Conservation (phyloP, 2,329 filamentous ascomycete genomes). For the Tolypocladium pustulatum region DNA sequence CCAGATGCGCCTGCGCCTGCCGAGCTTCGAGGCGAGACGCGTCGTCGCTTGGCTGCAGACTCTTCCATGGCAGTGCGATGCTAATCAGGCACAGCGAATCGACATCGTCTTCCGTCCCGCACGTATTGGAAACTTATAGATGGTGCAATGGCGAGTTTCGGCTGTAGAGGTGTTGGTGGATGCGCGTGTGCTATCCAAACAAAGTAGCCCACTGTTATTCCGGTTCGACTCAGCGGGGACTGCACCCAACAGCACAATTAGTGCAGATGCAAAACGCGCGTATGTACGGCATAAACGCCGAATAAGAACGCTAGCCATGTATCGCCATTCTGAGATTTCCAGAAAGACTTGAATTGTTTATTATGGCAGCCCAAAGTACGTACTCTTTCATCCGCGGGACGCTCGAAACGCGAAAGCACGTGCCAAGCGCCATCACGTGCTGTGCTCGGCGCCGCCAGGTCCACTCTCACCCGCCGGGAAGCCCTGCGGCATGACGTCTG, state of each 20-base stretch:
- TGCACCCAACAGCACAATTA: not conserved
- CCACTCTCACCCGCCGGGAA: not conserved
- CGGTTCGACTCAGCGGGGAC: not conserved
- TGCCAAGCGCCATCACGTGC: not conserved
- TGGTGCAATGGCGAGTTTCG: not conserved
- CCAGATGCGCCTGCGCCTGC: constrained; percentile 27
- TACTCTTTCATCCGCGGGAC: not conserved
- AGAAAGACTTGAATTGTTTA: not conserved
- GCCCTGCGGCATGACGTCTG: not conserved
- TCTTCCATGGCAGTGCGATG: constrained; percentile 31
- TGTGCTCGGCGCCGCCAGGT: not conserved
- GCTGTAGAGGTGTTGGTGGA: not conserved
- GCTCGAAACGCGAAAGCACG: not conserved
- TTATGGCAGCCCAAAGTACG: not conserved
- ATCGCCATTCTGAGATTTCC: not conserved
- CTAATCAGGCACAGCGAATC: not conserved
- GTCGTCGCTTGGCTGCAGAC: constrained; percentile 53
- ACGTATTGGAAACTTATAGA: not conserved
- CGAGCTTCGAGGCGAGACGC: constrained; percentile 42
- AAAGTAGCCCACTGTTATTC: not conserved
- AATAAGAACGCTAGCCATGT: not conserved
- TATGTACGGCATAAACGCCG: not conserved
- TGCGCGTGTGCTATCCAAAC: constrained; percentile 3
- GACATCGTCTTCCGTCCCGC: not conserved
- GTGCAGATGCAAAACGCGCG: not conserved